Evolutionary conservation across 75 land plant species (phyloP), one percentile per base, ranked within the genome.

Genomic region (Gnetum montanum): DNA sequence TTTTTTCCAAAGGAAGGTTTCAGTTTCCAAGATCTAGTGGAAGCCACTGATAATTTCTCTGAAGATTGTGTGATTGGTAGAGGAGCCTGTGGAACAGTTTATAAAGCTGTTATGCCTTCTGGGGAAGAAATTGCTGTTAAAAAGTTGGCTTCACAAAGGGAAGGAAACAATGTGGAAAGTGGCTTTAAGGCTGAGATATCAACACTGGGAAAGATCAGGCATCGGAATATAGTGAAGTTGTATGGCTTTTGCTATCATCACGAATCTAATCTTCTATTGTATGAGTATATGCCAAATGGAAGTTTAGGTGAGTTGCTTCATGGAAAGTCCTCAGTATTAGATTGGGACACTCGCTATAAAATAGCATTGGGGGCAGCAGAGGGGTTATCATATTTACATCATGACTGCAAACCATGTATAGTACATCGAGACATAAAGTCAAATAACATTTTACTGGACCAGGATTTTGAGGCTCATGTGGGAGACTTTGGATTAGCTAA

Each of bases 311-410:
- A 90, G 70, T 51, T 86, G 49, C 70, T 90, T 49, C 73, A 73
- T 58, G 76, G 76, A 13, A 43, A 67, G 16, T 43, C 68, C 36
- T 75, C 69, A 47, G 16, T 24, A 20, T 57, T 90, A 30, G 85
- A 91, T 31, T 91, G 97, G 97, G 77, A 71, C 10, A 70, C 65
- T 47, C 64, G 97, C 43, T 91, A 71, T 47, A 72, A 56, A 54
- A 75, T 91, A 33, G 93, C 97, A 22, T 63, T 91, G 16, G 97
- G 97, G n/a, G 82, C 94, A 34, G 95, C 97, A 41, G 78, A 91
- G 51, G 97, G 97, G 43, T 71, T 86, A 26, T 64, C 91, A n/a
- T 86, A 86, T 48, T 64, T 86, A 46, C 91, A 86, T 57, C 91
- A 86, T 70, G 88, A 86, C 55, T 83, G 88, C 70, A 86, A 76